Evolutionary conservation across 2,329 filamentous ascomycete genomes (phyloP).

Genomic region (Monosporascus sp.): DNA sequence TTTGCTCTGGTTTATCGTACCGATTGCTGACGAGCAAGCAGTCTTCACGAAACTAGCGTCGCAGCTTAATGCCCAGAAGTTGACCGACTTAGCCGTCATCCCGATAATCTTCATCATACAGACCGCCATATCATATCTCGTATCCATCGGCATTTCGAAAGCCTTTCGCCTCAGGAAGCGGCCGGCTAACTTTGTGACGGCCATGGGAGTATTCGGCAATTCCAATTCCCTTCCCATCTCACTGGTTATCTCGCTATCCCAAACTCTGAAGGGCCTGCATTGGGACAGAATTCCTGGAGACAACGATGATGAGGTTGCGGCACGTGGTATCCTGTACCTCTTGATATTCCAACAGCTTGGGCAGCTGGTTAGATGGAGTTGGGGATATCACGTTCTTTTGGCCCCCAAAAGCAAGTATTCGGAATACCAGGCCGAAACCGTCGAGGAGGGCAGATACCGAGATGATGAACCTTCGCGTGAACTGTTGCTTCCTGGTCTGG

Average conservation of each 20-base stretch:
- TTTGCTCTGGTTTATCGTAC: not conserved
- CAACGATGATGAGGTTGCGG: slow-evolving; percentile 90
- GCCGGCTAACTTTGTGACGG: slow-evolving; percentile 88
- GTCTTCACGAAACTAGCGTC: slow-evolving; percentile 97
- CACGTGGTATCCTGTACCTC: slow-evolving; percentile 89
- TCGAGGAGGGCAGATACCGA: slow-evolving; percentile 56
- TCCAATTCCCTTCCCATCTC: slow-evolving; percentile 98
- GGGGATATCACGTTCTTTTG: slow-evolving; percentile 94
- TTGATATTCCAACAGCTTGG: slow-evolving; percentile 97
- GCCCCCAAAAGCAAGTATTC: slow-evolving; percentile 72
- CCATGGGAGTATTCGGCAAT: slow-evolving; percentile 97
- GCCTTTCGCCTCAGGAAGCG: slow-evolving; percentile 78
- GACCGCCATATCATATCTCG: slow-evolving; percentile 78
- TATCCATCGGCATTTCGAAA: slow-evolving; percentile 65
- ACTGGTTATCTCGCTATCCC: slow-evolving; percentile 85
- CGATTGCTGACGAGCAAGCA: slow-evolving; percentile 31
- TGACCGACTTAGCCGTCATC: slow-evolving; percentile 86
- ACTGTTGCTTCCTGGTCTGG: slow-evolving; percentile 40
- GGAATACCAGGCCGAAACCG: slow-evolving; percentile 52
- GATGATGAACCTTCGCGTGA: slow-evolving; percentile 42
- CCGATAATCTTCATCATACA: slow-evolving; percentile 90
- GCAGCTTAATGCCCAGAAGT: slow-evolving; percentile 85
- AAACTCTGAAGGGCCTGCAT: slow-evolving; percentile 86
- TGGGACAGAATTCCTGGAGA: slow-evolving; percentile 90
- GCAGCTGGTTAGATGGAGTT: slow-evolving; percentile 93